Evolutionary conservation across 2,329 filamentous ascomycete species (phyloP).

Genomic region (Alternaria sp.): DNA sequence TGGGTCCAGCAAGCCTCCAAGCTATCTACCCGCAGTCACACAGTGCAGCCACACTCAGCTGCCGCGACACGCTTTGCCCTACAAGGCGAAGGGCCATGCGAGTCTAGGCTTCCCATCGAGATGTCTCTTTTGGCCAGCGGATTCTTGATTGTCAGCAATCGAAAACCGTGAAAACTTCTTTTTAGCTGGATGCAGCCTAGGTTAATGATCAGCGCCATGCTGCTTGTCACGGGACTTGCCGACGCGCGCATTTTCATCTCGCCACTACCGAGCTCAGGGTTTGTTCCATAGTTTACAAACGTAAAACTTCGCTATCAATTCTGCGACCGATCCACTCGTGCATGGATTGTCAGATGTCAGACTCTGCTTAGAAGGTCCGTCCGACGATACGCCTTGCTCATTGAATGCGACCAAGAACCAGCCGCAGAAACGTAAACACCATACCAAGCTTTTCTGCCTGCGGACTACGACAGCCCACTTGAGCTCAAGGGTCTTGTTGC

Average conservation of each 20-base stretch:
- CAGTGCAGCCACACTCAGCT: conserved; percentile 3
- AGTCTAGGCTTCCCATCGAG: conserved; percentile 5
- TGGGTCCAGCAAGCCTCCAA: not conserved
- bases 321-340: conserved; percentile 1
- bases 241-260: not conserved
- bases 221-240: not conserved
- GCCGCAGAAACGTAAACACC: not conserved
- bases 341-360: conserved; percentile 2
- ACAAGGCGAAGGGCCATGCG: not conserved
- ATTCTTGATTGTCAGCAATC: not conserved
- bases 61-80: conserved; percentile 3
- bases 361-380: not conserved
- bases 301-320: not conserved
- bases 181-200: not conserved
- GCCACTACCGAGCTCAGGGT: not conserved
- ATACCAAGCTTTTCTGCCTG: not conserved
- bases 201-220: not conserved
- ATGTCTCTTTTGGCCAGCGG: not conserved
- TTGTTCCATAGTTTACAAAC: not conserved
- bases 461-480: not conserved
- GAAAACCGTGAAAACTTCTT: not conserved
- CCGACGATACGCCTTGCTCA: not conserved
- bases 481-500: not conserved
- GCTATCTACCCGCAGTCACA: conserved; percentile 1
- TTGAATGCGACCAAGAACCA: not conserved